Percentiles rank a stretch among this genome's conserved stretches.
Evolutionary conservation across 176 grass and related monocot genomes (phyloP).

Genomic region (Secale cereale): DNA sequence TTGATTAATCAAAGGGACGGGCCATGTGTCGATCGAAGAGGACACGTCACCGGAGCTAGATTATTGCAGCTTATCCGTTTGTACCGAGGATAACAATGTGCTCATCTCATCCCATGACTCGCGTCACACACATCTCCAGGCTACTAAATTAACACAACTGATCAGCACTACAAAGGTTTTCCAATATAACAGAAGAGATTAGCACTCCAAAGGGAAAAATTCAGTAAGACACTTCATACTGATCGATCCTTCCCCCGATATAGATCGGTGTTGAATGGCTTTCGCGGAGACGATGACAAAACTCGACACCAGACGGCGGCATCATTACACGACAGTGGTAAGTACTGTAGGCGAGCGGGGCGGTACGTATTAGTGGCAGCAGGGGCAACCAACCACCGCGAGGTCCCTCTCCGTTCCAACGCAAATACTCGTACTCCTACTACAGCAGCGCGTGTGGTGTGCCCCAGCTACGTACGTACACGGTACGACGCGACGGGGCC

Average conservation of each 20-base stretch:
- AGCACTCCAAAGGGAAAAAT: background rate
- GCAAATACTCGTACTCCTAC: too few species aligned
- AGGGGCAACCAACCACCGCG: background rate
- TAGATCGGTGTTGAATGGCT: too few species aligned
- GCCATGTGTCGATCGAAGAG: background rate
- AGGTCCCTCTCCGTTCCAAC: background rate
- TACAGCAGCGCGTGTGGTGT: background rate
- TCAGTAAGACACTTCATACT: accelerated
- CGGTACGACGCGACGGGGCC: too few species aligned
- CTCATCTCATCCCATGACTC: background rate
- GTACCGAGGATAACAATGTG: background rate
- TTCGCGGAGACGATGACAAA: background rate
- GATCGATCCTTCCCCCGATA: too few species aligned
- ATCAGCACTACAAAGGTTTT: too few species aligned
- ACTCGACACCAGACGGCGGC: background rate
- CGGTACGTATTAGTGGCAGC: background rate
- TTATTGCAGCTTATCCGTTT: background rate
- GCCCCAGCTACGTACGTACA: background rate
- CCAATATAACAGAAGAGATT: too few species aligned
- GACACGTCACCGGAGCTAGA: background rate
- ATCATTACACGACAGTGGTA: background rate
- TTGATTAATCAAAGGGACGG: background rate
- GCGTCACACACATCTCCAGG: background rate
- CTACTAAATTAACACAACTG: too few species aligned
- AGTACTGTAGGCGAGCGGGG: background rate